Conservation (phyloP, 2,329 filamentous ascomycete genomes). For the Trichoderma sp. region DNA sequence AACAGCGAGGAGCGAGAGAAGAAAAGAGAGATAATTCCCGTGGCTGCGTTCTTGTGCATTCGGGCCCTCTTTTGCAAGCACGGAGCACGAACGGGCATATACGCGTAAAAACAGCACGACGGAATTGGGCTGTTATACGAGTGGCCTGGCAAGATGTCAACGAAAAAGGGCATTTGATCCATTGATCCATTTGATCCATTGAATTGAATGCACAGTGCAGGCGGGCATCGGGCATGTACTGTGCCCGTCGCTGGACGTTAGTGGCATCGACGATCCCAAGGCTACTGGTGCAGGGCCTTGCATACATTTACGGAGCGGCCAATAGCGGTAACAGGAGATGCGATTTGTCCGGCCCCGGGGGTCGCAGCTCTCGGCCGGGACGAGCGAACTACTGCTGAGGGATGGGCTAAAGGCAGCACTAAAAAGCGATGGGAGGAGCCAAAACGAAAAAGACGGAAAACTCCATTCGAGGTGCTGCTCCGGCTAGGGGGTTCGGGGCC, state of each 20-base stretch:
- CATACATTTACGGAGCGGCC: neutral
- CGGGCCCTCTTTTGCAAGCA: too few relatives aligned
- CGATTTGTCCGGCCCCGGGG: neutral
- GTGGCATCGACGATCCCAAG: slow-evolving; percentile 6
- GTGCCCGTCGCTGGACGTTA: neutral
- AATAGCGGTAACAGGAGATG: neutral
- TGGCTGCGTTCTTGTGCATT: neutral
- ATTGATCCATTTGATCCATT: too few relatives aligned
- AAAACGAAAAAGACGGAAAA: neutral
- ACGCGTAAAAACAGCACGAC: neutral
- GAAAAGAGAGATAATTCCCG: neutral
- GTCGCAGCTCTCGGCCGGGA: slow-evolving; percentile 9
- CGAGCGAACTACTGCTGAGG: neutral
- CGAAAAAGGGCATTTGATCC: too few relatives aligned
- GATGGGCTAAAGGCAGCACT: neutral
- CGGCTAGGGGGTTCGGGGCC: neutral
- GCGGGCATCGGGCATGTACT: neutral
- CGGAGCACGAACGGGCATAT: neutral
- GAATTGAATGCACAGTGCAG: neutral
- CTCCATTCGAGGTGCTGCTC: neutral
- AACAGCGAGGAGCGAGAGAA: neutral
- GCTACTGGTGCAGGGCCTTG: neutral
- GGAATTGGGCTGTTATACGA: too few relatives aligned
- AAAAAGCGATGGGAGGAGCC: neutral
- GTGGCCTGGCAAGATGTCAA: too few relatives aligned